Conservation (phyloP, 116 monocot species). For the Dioscorea cayenensis region DNA sequence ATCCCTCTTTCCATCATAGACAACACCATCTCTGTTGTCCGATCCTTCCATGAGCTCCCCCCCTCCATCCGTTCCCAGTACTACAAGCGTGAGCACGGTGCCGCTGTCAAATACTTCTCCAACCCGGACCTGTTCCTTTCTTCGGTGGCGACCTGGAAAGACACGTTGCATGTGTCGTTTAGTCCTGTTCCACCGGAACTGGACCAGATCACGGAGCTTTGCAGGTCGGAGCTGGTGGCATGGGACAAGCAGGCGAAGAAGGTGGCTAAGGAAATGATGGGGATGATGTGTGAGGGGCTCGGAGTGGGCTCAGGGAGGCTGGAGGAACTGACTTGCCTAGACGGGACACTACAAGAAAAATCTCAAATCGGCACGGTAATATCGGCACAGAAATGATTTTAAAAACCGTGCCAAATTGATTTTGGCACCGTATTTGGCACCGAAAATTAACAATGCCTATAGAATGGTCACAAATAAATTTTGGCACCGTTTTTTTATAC, state of each 20-base stretch:
- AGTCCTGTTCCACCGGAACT: slow-evolving; percentile 15
- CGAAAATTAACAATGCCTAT: too few relatives aligned
- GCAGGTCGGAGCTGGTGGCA: slow-evolving; percentile 28
- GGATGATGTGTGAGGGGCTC: slow-evolving; percentile 56
- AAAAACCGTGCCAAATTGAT: too few relatives aligned
- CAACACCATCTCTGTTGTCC: slow-evolving; percentile 25
- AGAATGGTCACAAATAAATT: too few relatives aligned
- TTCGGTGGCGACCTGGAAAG: slow-evolving; percentile 71
- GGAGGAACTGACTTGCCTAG: slow-evolving; percentile 27
- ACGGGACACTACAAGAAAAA: too few relatives aligned
- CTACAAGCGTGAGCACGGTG: slow-evolving; percentile 17
- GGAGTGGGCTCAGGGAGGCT: slow-evolving; percentile 26
- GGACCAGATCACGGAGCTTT: slow-evolving; percentile 38
- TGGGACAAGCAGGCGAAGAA: slow-evolving; percentile 32
- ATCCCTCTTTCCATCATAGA: slow-evolving; percentile 12
- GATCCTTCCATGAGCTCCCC: slow-evolving; percentile 49
- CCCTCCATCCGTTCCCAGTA: slow-evolving; percentile 13
- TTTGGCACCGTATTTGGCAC: too few relatives aligned
- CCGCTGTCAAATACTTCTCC: slow-evolving; percentile 38
- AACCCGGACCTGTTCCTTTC: slow-evolving; percentile 64
- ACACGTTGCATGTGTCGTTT: slow-evolving; percentile 52
- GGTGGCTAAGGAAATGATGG: slow-evolving; percentile 33
- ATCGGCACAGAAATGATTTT: too few relatives aligned
- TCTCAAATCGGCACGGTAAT: too few relatives aligned
- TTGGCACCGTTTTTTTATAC: too few relatives aligned